Conservation (phyloP, 768 basidiomycete genomes). For the Coprinopsis sp. region DNA sequence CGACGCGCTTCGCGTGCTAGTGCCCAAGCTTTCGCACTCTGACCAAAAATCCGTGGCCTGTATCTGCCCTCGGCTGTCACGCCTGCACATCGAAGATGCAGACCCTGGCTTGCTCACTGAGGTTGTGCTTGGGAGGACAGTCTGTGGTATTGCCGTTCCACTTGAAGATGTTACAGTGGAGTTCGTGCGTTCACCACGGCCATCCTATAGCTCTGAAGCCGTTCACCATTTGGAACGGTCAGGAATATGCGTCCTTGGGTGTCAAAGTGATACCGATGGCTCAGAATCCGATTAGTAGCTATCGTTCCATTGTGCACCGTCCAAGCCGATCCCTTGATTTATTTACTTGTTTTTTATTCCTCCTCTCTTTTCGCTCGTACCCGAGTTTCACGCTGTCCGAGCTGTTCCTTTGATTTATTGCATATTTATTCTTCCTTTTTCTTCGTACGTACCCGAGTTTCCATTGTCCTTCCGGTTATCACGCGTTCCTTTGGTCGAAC, state of each 20-base stretch:
- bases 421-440: no score
- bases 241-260: constrained; percentile 12
- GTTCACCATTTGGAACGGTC: constrained; percentile 7
- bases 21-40: not conserved
- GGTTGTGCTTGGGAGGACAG: constrained; percentile 16
- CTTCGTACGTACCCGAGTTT: no score
- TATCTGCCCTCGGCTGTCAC: constrained; percentile 16
- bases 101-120: constrained; percentile 18
- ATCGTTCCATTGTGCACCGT: not conserved
- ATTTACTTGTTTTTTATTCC: not conserved
- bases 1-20: constrained; percentile 19
- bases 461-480: no score
- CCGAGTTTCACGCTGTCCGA: no score
- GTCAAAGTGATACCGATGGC: constrained; percentile 1
- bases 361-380: no score
- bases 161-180: constrained; percentile 18
- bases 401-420: no score
- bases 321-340: not conserved
- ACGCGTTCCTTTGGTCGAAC: no score
- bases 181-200: constrained; percentile 10
- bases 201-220: not conserved
- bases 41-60: not conserved
- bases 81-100: constrained; percentile 25
- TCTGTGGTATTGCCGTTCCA: constrained; percentile 1
- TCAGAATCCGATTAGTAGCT: constrained; percentile 9